Percentiles rank a stretch among this genome's conserved stretches.
phyloP scores from a whole-genome alignment of 352 stramenopile species.

The Phytophthora syringae region DNA sequence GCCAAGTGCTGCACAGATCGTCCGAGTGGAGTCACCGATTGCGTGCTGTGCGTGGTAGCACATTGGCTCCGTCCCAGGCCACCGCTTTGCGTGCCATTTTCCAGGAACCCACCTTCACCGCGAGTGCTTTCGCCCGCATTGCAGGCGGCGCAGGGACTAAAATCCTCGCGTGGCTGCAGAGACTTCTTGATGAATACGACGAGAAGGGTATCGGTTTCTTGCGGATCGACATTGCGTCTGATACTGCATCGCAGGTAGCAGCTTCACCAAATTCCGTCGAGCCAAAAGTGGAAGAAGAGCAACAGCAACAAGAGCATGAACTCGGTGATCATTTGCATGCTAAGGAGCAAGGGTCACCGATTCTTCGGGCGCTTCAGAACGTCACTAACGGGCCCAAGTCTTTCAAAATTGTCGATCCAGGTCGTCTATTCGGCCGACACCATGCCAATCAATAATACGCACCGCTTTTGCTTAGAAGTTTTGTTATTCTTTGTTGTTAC shows the following conservation, averaged over 20 bases:
- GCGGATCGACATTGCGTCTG: slow-evolving; percentile 21
- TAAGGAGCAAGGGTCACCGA: slow-evolving; percentile 15
- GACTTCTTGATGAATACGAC: slow-evolving; percentile 64
- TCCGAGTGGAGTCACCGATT: slow-evolving; percentile 53
- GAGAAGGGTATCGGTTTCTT: slow-evolving; percentile 57
- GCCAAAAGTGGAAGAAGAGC: slow-evolving; percentile 12
- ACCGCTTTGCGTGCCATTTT: slow-evolving; percentile 63
- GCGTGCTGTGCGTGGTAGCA: slow-evolving; percentile 39
- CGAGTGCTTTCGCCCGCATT: slow-evolving; percentile 59
- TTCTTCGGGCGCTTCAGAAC: slow-evolving; percentile 28
- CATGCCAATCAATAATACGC: slow-evolving; percentile 27
- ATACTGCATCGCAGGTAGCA: slow-evolving; percentile 3
- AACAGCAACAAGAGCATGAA: slow-evolving; percentile 7
- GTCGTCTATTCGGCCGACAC: slow-evolving; percentile 47
- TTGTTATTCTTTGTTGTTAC: slow-evolving; percentile 17
- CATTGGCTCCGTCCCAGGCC: slow-evolving; percentile 53
- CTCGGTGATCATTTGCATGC: no score
- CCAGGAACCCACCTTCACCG: slow-evolving; percentile 63
- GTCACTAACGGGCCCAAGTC: slow-evolving; percentile 21
- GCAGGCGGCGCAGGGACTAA: slow-evolving; percentile 60
- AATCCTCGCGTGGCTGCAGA: slow-evolving; percentile 68
- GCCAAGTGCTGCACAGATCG: slow-evolving; percentile 63
- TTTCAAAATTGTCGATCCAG: slow-evolving; percentile 57
- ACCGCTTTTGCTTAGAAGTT: slow-evolving; percentile 10
- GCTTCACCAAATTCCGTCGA: slow-evolving; percentile 7